Evolutionary conservation across 1,284 basidiomycete genomes (phyloP), one percentile per base, ranked within the genome.

Genomic region (Rhodotorula mucilaginosa): DNA sequence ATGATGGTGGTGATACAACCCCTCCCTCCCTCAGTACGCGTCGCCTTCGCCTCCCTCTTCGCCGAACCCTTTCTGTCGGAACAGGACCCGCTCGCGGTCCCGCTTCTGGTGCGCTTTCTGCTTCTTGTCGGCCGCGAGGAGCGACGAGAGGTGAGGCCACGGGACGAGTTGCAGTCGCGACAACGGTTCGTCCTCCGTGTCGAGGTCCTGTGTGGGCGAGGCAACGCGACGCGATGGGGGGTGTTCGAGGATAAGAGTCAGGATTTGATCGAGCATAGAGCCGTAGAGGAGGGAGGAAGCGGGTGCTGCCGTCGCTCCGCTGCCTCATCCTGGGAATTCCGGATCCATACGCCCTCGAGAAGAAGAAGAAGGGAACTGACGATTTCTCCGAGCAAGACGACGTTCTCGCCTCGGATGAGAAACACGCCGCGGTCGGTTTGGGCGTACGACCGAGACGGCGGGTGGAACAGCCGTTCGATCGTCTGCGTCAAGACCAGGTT

Each of bases 341-440:
- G n/a, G n/a, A n/a, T n/a, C n/a, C n/a, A n/a, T n/a, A n/a, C n/a
- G n/a, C n/a, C n/a, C n/a, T n/a, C n/a, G n/a, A n/a, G n/a, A n/a
- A n/a, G n/a, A n/a, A n/a, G n/a, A n/a, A n/a, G n/a, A n/a, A n/a
- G n/a, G n/a, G n/a, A n/a, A 87, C 93, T 80, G 80, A 97, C 96
- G 70, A 99, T 90, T 86, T 99, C 97, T 64, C 97, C 97, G 65
- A 99, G 83, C 63, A 98, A 84, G 18, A 99, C 97, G 31, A 99
- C 97, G 80, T 99, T 99, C 85, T 99, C 97, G 61, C 97, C 97
- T 76, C 97, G 88, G 76, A 99, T 93, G 75, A 99, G 86, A 81
- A 93, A 94, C 31, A 99, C 86, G 7, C 96, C 95, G 73, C 89
- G 86, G 83, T 88, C 90, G 74, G 87, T 88, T 79, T 97, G 92